Conservation (phyloP, 2,329 filamentous ascomycete species). For the Magnaporthiopsis incrustans region DNA sequence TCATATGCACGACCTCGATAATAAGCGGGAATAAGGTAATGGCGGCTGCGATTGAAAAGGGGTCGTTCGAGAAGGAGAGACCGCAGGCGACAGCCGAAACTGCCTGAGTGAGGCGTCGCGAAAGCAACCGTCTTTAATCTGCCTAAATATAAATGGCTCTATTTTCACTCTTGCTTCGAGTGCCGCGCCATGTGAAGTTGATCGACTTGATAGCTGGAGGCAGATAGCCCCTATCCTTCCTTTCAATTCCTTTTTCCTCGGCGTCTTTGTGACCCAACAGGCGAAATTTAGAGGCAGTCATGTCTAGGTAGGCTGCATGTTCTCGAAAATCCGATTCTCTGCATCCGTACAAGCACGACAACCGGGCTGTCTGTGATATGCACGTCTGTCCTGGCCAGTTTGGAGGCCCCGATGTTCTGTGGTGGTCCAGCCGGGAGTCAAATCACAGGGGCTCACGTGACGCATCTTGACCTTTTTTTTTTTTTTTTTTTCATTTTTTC, state of each 20-base stretch:
- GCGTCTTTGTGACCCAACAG: no score
- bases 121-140: background rate
- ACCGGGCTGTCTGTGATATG: background rate
- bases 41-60: constrained; percentile 71
- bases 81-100: background rate
- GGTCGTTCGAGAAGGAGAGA: constrained; percentile 39
- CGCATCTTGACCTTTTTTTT: background rate
- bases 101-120: background rate
- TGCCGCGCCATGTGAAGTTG: no score
- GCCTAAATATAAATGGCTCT: no score
- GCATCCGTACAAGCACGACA: background rate
- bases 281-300: no score
- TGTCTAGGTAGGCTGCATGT: background rate
- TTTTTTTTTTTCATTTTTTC: no score
- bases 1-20: constrained; percentile 89
- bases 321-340: background rate
- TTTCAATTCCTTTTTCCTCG: no score
- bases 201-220: background rate
- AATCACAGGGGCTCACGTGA: constrained; percentile 4
- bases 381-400: background rate
- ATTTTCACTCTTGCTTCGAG: no score
- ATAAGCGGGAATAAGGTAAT: constrained; percentile 87
- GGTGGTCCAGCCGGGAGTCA: constrained; percentile 1
- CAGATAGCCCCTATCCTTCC: background rate
- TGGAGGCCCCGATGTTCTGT: background rate